A percentile compares a stretch with the other conserved stretches of the same genome.
phyloP scores from a whole-genome alignment of 306 rosid species.

The Corylus heterophylla region DNA sequence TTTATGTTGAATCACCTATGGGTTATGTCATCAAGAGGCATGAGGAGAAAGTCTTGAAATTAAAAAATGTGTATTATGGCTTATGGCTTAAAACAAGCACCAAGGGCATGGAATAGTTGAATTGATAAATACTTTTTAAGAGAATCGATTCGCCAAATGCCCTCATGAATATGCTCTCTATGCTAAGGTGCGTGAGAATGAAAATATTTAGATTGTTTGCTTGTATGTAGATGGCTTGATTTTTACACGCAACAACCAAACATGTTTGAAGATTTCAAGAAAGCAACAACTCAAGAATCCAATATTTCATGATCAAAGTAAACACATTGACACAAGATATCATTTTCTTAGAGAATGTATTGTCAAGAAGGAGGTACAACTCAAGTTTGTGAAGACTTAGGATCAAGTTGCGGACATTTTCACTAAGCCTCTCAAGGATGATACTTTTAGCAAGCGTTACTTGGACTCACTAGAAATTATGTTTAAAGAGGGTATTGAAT shows the following conservation, averaged over 20 bases:
- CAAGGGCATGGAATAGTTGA: neutral
- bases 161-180: neutral
- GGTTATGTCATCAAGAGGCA: neutral
- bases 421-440: too few relatives aligned
- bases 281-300: too few relatives aligned
- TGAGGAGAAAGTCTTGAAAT: neutral
- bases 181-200: neutral
- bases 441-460: too few relatives aligned
- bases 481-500: too few relatives aligned
- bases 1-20: neutral
- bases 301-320: too few relatives aligned
- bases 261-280: neutral
- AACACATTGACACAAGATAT: too few relatives aligned
- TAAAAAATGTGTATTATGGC: neutral
- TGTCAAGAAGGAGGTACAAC: too few relatives aligned
- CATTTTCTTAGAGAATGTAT: too few relatives aligned
- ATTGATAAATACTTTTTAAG: neutral
- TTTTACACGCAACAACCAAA: neutral
- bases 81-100: slow-evolving; percentile 5
- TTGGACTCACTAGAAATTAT: too few relatives aligned
- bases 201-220: neutral
- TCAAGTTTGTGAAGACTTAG: too few relatives aligned
- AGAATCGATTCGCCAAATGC: neutral
- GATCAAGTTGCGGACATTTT: too few relatives aligned
- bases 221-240: neutral